Conservation (phyloP, 192 early-diverging fungal genomes). For the Phycomyces blakesleeanus region DNA sequence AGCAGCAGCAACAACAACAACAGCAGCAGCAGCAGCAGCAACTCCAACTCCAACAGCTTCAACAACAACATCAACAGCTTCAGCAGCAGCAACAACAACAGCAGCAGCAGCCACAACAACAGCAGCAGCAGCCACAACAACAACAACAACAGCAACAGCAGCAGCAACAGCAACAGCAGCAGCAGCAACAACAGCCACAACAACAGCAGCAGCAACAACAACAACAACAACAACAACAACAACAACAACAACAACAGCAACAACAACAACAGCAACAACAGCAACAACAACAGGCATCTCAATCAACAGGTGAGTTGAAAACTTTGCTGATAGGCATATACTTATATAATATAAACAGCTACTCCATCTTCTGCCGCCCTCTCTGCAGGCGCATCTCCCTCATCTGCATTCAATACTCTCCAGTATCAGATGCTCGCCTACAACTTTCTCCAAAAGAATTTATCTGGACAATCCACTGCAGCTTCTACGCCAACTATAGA, state of each 20-base stretch:
- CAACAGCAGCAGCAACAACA: slow-evolving; percentile 30
- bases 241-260: not conserved
- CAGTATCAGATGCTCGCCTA: slow-evolving; percentile 28
- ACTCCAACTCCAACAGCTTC: not conserved
- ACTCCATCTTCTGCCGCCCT: not conserved
- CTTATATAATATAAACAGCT: not conserved
- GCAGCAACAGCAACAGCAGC: slow-evolving; percentile 20
- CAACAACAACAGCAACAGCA: slow-evolving; percentile 6
- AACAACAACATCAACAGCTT: slow-evolving; percentile 3
- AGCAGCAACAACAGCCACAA: slow-evolving; percentile 13
- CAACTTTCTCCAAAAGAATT: slow-evolving; percentile 10
- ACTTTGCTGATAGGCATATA: not conserved
- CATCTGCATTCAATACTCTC: slow-evolving; percentile 9
- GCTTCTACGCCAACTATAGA: slow-evolving; percentile 14
- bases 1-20: not conserved
- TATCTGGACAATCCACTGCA: slow-evolving; percentile 6
- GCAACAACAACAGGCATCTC: not conserved
- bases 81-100: slow-evolving; percentile 13
- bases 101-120: slow-evolving; percentile 9
- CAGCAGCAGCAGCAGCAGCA: not conserved
- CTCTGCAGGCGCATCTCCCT: slow-evolving; percentile 8
- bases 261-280: not conserved
- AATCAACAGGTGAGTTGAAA: not conserved
- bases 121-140: not conserved
- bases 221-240: slow-evolving; percentile 1